Conservation (phyloP, 345 rosid genomes). For the Eucalyptus curtisii region DNA sequence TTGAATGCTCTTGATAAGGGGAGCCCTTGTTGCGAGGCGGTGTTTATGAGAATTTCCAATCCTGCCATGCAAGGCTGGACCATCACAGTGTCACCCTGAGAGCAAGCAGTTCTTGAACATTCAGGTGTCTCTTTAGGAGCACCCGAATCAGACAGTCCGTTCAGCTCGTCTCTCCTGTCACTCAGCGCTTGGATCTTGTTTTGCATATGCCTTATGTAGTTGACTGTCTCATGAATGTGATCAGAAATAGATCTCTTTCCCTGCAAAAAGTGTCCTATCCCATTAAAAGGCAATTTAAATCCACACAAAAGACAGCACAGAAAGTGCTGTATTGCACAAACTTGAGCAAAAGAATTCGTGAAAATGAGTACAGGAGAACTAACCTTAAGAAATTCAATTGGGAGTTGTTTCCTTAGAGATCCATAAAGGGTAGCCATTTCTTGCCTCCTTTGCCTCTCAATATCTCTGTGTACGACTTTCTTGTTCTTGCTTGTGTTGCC, state of each 20-base stretch:
- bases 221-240: constrained; percentile 28
- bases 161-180: constrained; percentile 22
- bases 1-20: constrained; percentile 15
- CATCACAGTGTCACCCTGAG: neutral
- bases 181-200: constrained; percentile 9
- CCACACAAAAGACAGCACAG: neutral
- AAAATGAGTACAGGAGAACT: neutral
- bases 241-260: constrained; percentile 38
- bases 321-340: neutral
- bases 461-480: constrained; percentile 20
- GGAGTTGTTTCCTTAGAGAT: constrained; percentile 18
- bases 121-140: neutral
- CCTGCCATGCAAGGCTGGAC: constrained; percentile 17
- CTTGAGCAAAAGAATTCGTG: neutral
- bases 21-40: constrained; percentile 1
- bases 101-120: neutral
- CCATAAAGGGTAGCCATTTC: constrained; percentile 24
- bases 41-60: constrained; percentile 16
- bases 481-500: neutral
- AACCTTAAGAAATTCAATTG: constrained; percentile 25
- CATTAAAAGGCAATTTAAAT: neutral
- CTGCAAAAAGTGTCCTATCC: neutral
- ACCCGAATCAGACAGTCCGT: neutral
- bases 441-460: constrained; percentile 30
- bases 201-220: constrained; percentile 21